A percentile compares a stretch with the other conserved stretches of the same genome.
phyloP scores from a whole-genome alignment of 2,329 filamentous ascomycete species.

The Diaporthe citrichinensis region DNA sequence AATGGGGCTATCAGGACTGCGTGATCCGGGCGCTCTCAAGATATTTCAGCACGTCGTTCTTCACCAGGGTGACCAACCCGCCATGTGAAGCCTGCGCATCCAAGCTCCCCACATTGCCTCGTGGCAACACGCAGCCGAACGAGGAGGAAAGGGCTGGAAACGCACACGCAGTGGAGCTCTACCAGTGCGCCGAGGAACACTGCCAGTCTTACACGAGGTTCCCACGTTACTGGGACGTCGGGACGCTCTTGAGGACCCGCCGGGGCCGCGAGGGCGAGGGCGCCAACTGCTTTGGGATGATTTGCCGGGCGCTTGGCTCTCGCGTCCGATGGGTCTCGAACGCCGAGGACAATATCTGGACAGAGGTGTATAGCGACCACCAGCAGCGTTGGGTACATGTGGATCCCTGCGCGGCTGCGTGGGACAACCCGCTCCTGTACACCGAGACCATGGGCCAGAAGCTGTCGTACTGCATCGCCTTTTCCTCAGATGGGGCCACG shows the following conservation, averaged over 20 bases:
- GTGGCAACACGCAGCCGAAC: constrained; percentile 85
- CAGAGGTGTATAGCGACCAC: constrained; percentile 95
- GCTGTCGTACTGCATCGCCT: constrained; percentile 96
- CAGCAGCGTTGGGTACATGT: constrained; percentile 97
- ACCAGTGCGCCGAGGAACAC: constrained; percentile 81
- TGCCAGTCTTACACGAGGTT: constrained; percentile 90
- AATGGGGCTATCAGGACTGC: constrained; percentile 98
- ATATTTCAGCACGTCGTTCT: constrained; percentile 93
- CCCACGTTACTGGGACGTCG: constrained; percentile 94
- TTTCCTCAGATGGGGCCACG: constrained; percentile 87
- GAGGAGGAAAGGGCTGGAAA: constrained; percentile 91
- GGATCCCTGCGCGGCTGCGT: constrained; percentile 92
- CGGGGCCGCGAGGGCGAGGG: constrained; percentile 92
- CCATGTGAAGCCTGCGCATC: constrained; percentile 85
- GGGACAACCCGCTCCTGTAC: constrained; percentile 94
- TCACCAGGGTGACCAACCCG: constrained; percentile 96
- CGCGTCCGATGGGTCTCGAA: constrained; percentile 99
- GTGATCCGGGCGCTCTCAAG: constrained; percentile 88
- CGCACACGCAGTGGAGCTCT: constrained; percentile 90
- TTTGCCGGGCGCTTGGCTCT: constrained; percentile 91
- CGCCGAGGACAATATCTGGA: constrained; percentile 96
- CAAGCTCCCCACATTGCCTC: constrained; percentile 76
- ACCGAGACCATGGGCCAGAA: constrained; percentile 90
- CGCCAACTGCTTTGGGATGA: constrained; percentile 98
- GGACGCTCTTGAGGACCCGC: constrained; percentile 87